phyloP scores from a whole-genome alignment of 345 rosid species.

The Euclidium syriacum region DNA sequence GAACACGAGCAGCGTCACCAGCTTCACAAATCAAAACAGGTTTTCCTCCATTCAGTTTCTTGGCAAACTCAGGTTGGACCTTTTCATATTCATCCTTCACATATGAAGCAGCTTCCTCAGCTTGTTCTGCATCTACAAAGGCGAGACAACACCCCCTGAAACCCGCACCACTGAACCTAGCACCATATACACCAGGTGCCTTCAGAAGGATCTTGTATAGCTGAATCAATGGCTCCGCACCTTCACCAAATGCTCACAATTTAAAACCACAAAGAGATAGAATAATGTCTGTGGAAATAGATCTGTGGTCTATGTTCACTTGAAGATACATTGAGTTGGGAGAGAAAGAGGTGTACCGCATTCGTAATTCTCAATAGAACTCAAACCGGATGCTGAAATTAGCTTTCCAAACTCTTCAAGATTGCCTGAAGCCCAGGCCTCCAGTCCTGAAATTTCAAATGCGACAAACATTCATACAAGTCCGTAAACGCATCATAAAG shows the following conservation, averaged over 20 bases:
- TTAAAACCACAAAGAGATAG: background rate
- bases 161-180: constrained; percentile 93
- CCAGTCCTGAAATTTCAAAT: constrained; percentile 49
- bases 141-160: constrained; percentile 92
- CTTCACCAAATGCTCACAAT: constrained; percentile 30
- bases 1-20: constrained; percentile 61
- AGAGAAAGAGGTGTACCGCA: constrained; percentile 48
- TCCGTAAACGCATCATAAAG: background rate
- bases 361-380: constrained; percentile 88
- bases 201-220: constrained; percentile 59
- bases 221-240: constrained; percentile 75
- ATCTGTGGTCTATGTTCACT: background rate
- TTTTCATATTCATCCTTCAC: constrained; percentile 54
- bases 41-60: constrained; percentile 37
- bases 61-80: constrained; percentile 60
- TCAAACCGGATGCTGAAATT: constrained; percentile 82
- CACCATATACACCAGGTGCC: constrained; percentile 81
- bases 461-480: background rate
- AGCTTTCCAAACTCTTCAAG: constrained; percentile 67
- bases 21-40: constrained; percentile 67
- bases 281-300: background rate
- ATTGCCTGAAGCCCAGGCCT: constrained; percentile 78
- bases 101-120: constrained; percentile 60
- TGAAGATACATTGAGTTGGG: background rate
- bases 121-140: constrained; percentile 51